These are phyloP conservation scores for Apophysomyces elegans DNA, from an alignment of 371 early-diverging fungal species.

Conservation along the genomic window DNA sequence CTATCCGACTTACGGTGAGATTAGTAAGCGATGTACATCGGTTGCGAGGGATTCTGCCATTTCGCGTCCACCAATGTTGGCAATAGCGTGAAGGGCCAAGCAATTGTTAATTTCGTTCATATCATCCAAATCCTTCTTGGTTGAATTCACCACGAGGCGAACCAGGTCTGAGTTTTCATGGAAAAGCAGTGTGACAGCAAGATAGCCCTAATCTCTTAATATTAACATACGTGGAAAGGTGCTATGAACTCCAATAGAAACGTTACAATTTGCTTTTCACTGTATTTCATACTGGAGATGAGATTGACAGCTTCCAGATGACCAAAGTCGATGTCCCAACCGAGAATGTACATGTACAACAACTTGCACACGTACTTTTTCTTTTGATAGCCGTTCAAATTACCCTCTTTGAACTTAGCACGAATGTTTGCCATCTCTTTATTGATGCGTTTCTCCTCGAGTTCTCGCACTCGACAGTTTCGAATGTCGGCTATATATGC, in stretches of 20 bases:
- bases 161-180: slow-evolving; percentile 85
- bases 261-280: slow-evolving; percentile 94
- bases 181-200: slow-evolving; percentile 91
- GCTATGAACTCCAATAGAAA: not conserved
- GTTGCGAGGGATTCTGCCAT: slow-evolving; percentile 87
- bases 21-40: slow-evolving; percentile 85
- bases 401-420: slow-evolving; percentile 94
- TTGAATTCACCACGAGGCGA: slow-evolving; percentile 84
- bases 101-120: slow-evolving; percentile 89
- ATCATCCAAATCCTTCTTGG: slow-evolving; percentile 89
- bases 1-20: slow-evolving; percentile 70
- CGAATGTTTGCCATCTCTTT: slow-evolving; percentile 99
- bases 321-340: slow-evolving; percentile 98
- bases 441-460: slow-evolving; percentile 97
- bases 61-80: slow-evolving; percentile 91
- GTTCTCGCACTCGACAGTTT: slow-evolving; percentile 85
- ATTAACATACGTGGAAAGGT: slow-evolving; percentile 18
- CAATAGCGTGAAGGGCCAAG: slow-evolving; percentile 92
- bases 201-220: slow-evolving; percentile 78
- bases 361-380: slow-evolving; percentile 98
- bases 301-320: slow-evolving; percentile 95
- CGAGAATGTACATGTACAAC: slow-evolving; percentile 97
- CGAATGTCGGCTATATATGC: slow-evolving; percentile 35
- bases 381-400: slow-evolving; percentile 94
- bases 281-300: slow-evolving; percentile 86